Evolutionary conservation across 352 stramenopile species (phyloP), one percentile per base, ranked within the genome.

Genomic region (Pseudoperonospora humuli): DNA sequence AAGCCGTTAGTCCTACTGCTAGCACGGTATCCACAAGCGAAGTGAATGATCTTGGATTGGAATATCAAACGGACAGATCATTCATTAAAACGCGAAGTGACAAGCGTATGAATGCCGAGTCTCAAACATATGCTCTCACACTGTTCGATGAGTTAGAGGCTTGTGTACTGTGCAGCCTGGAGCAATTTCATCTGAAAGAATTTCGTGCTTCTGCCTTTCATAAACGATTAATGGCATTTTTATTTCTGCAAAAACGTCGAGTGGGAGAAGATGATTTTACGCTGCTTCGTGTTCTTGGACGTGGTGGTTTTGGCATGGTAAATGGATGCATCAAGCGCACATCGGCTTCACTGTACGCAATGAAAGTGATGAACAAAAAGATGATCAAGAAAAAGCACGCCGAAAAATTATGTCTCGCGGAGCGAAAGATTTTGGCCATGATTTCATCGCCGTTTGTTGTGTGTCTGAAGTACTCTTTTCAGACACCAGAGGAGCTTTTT

Each of bases 311-410:
- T 58, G 95, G 95, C 34, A 90, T 96, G 68, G 95, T 98, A 19
- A 97, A 96, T 65, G 95, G 92, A 38, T 98, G 93, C 47, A 98
- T 98, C 65, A 97, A 97, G 52, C 82, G 87, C 31, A 97, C 69
- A 10, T 85, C 70, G n/a, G 68, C 71, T 8, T 84, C 76, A 28
- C 57, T 91, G 13, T 91, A 87, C 41, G 79, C 79, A 1, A 86
- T 91, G 67, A 91, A 91, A 59, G 79, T 87, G 34, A 91, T 91
- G 75, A 91, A 88, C 59, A 86, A 82, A 46, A 86, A 86, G 27
- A 80, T 84, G 65, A 84, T 90, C 50, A 90, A 90, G 70, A 86
- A 97, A 46, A 97, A 97, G 36, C 95, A 97, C 48, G 69, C 73
- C 2, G 70, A 83, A 54, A 87, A 87, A 39, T 48, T 90, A 17